Base-by-base conservation (phyloP, 2,329 filamentous ascomycete species). In the Talaromyces atroroseus region DNA sequence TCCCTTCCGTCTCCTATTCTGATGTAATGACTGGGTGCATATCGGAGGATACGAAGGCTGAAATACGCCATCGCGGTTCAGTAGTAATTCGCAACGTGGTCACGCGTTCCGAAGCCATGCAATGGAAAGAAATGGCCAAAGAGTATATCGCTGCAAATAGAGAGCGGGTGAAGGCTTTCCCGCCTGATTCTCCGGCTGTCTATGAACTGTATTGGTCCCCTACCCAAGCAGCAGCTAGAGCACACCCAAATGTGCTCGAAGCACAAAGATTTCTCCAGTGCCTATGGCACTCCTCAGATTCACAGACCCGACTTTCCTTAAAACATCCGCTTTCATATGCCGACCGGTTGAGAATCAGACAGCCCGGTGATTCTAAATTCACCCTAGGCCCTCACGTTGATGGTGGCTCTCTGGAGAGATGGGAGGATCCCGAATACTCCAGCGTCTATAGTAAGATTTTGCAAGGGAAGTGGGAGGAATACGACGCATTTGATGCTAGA, bases 401-500 rank as follows among this genome's bases (percentile, higher is more conserved):
- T 63, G 86, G 86, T 14, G 88, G 88, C 21, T 87, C 84, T 52
- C 81, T 89, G 1, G 88, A 91, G 72, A 79, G 88, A 2, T 91
- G 88, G 88, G 87, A 90, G 67, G 76, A 76, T 26, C 72, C 81
- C 0, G 87, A 87, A 1, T 91, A 91, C 62, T 83, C 85, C 0
- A 74, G 79, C 1, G 87, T 92, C 2, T 96, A 95, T 70, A 81
- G 87, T 58, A 73, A 79, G 18, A 80, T 96, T 8, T 87, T 90
- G 56, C 71, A 81, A 20, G 92, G 92, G 0, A 71, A 78, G 0
- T 96, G 91, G 90, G 89, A 94, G 61, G 70, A 79, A 2, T 92
- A 90, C 65, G 89, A 96, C 65, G 83, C 90, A 0, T 96, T 87
- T 83, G 89, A 96, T 64, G 84, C 84, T 0, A 83, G 81, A 60